A percentile compares a stretch with the other conserved stretches of the same genome.
phyloP scores from a whole-genome alignment of 257 asterid genomes.

The Voacanga thouarsii region DNA sequence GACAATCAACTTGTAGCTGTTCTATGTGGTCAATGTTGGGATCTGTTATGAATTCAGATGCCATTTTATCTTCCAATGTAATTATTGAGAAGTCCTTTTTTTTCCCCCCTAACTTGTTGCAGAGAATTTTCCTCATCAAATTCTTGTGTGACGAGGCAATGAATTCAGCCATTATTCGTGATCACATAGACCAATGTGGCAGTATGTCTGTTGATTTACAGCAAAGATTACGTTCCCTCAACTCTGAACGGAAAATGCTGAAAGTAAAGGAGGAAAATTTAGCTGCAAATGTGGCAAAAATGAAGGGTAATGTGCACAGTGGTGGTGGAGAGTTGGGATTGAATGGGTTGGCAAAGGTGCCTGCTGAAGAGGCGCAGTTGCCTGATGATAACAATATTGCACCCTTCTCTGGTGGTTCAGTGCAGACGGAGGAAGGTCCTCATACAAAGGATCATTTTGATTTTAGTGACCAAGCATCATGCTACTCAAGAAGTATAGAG shows the following conservation, averaged over 20 bases:
- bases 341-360: conserved; percentile 48
- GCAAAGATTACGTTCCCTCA: conserved; percentile 64
- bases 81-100: conserved; percentile 6
- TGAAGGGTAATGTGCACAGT: conserved; percentile 36
- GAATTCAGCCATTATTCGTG: conserved; percentile 62
- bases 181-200: conserved; percentile 71
- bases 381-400: conserved; percentile 34
- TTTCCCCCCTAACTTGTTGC: conserved; percentile 32
- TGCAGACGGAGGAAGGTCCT: conserved; percentile 28
- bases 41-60: neutral
- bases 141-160: conserved; percentile 83
- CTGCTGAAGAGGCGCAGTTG: conserved; percentile 37
- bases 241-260: conserved; percentile 55
- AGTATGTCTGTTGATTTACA: conserved; percentile 63
- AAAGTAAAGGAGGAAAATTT: conserved; percentile 62
- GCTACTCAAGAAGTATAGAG: conserved; percentile 1
- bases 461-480: conserved; percentile 9
- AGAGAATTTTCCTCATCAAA: conserved; percentile 81
- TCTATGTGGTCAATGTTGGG: neutral
- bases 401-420: conserved; percentile 23
- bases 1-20: neutral
- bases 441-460: conserved; percentile 27
- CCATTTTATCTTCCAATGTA: conserved; percentile 12
- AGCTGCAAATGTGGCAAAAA: conserved; percentile 42
- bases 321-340: conserved; percentile 49